Evolutionary conservation across 148 eudicot species (phyloP).

Genomic region (Rhododendron mucronatum): DNA sequence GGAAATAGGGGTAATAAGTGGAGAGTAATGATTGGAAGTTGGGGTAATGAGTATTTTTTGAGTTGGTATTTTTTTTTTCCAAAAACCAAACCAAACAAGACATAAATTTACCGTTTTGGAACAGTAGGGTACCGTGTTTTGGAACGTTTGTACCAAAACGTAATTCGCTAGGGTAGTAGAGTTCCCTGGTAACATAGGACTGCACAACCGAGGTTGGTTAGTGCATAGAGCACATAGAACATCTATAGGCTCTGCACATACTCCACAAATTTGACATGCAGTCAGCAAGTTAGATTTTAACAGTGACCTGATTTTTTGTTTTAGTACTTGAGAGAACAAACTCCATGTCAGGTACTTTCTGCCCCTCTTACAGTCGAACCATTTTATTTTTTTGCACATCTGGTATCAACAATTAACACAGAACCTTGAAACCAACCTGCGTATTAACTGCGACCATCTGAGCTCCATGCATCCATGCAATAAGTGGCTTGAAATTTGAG

Average conservation of each 20-base stretch:
- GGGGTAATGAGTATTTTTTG: too few relatives aligned
- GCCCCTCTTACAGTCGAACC: not conserved
- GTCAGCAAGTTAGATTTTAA: not conserved
- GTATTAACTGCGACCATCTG: conserved; percentile 68
- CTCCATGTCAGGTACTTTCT: not conserved
- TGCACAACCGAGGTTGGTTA: not conserved
- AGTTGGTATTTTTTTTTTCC: too few relatives aligned
- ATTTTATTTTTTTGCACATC: not conserved
- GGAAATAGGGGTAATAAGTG: too few relatives aligned
- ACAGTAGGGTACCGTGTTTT: too few relatives aligned
- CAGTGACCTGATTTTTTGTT: not conserved
- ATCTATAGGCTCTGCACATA: not conserved
- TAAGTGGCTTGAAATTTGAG: conserved; percentile 51
- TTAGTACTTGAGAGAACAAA: not conserved
- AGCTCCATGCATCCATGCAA: conserved; percentile 65
- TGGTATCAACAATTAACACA: not conserved
- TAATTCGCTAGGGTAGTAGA: too few relatives aligned
- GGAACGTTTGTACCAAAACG: too few relatives aligned
- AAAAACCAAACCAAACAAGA: too few relatives aligned
- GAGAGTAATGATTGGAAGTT: too few relatives aligned
- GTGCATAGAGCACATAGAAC: not conserved
- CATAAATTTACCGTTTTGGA: too few relatives aligned
- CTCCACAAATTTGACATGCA: not conserved
- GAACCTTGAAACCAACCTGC: conserved; percentile 37
- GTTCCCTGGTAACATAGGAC: not conserved